These are phyloP conservation scores for Trichodelitschia bisporula DNA, from an alignment of 495 filamentous ascomycete genomes.

Conservation along the genomic window DNA sequence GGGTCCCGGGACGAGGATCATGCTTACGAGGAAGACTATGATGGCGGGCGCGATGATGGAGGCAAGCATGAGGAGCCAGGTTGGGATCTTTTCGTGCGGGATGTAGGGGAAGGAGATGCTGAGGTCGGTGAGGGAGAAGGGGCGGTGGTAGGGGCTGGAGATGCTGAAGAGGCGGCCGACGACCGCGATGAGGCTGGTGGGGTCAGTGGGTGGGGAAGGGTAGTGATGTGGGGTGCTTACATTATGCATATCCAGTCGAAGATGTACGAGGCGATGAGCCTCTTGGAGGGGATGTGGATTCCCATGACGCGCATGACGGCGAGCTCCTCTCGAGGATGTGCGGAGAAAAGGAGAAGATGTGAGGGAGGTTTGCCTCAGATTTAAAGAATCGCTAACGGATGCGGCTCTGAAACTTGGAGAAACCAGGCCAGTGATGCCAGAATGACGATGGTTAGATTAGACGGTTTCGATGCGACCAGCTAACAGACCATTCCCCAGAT, in stretches of 20 bases:
- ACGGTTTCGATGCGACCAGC: no score
- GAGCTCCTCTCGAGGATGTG: no score
- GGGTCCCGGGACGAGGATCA: slow-evolving; percentile 26
- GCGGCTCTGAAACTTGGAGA: no score
- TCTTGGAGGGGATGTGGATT: slow-evolving; percentile 11
- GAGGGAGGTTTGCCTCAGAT: no score
- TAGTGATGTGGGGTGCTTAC: slow-evolving; percentile 9
- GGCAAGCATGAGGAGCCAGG: slow-evolving; percentile 22
- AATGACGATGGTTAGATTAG: no score
- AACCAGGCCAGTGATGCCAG: no score
- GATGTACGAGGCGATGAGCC: slow-evolving; percentile 14
- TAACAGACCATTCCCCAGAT: no score
- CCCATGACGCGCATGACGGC: no score
- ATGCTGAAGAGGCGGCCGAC: slow-evolving; percentile 13
- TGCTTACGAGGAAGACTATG: slow-evolving; percentile 22
- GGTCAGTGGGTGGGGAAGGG: no score
- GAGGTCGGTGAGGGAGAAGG: slow-evolving; percentile 26
- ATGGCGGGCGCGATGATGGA: slow-evolving; percentile 27
- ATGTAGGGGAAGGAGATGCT: slow-evolving; percentile 32
- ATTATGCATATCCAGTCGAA: slow-evolving; percentile 17
- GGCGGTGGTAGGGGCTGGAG: slow-evolving; percentile 13
- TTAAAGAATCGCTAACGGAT: no score
- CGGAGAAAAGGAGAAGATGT: no score
- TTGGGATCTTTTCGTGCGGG: slow-evolving; percentile 28
- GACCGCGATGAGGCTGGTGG: slow-evolving; percentile 14